A percentile compares a stretch with the other conserved stretches of the same genome.
Conservation (phyloP, 164 flowering plant genomes). For the Berberis thunbergii region DNA sequence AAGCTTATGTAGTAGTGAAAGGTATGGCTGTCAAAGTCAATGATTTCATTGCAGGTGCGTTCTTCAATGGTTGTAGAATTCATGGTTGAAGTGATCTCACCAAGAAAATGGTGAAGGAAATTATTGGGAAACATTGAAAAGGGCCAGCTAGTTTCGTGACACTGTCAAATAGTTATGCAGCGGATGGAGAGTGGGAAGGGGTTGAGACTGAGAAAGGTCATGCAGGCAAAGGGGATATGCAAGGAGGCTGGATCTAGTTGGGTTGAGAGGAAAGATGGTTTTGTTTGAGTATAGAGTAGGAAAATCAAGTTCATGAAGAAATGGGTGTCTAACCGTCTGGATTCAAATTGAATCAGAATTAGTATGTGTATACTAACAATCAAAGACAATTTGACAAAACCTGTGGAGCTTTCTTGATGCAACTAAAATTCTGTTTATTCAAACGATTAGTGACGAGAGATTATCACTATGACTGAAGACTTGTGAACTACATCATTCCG, state of each 20-base stretch:
- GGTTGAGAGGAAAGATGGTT: conserved; percentile 19
- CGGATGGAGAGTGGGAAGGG: conserved; percentile 49
- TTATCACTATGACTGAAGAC: too few species aligned
- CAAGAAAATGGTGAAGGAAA: conserved; percentile 24
- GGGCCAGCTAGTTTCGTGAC: conserved; percentile 46
- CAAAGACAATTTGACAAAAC: too few species aligned
- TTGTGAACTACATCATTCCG: too few species aligned
- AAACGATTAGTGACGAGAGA: too few species aligned
- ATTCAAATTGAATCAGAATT: too few species aligned
- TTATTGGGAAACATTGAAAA: conserved; percentile 25
- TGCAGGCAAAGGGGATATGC: conserved; percentile 39
- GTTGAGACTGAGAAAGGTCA: conserved; percentile 47
- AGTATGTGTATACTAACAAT: too few species aligned
- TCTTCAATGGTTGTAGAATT: conserved; percentile 57
- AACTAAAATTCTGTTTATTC: too few species aligned
- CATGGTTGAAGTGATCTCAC: conserved; percentile 58
- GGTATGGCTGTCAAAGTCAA: conserved; percentile 28
- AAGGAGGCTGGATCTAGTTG: conserved; percentile 44
- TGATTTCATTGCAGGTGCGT: conserved; percentile 55
- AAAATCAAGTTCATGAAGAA: too few species aligned
- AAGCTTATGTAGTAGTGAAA: conserved; percentile 50
- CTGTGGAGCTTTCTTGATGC: too few species aligned
- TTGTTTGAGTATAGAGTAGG: conserved; percentile 4
- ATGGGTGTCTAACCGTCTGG: too few species aligned
- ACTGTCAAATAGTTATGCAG: conserved; percentile 60